These are phyloP conservation scores for Niveomyces coronatus DNA, from an alignment of 2,329 filamentous ascomycete species.

Conservation along the genomic window DNA sequence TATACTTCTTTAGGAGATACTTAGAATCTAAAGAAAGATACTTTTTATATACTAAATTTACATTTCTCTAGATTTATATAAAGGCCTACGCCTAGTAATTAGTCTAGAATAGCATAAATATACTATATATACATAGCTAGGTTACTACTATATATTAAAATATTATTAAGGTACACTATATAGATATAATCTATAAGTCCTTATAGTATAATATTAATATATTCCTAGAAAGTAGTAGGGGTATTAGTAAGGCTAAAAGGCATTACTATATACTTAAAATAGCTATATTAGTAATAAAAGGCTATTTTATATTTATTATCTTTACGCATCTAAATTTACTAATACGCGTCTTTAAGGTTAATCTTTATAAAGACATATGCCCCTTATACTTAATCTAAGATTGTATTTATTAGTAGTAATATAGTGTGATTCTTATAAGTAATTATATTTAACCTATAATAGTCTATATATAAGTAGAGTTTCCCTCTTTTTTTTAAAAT, in stretches of 20 bases:
- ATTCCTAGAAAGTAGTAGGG: neutral
- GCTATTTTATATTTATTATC: conserved; percentile 3
- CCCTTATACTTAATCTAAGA: conserved; percentile 6
- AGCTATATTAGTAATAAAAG: conserved; percentile 1
- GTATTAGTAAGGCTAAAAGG: neutral
- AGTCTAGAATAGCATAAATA: conserved; percentile 7
- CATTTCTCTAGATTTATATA: neutral
- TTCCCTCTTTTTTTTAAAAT: conserved; percentile 8
- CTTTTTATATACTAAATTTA: neutral
- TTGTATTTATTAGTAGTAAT: conserved; percentile 10
- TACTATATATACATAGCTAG: conserved; percentile 7
- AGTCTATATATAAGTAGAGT: conserved; percentile 12
- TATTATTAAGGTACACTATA: conserved; percentile 7
- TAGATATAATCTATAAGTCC: conserved; percentile 5
- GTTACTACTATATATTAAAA: conserved; percentile 9
- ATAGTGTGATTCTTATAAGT: conserved; percentile 10
- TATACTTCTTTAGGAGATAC: conserved; percentile 1
- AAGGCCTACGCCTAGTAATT: neutral
- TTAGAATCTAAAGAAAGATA: conserved; percentile 5
- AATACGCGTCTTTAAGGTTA: conserved; percentile 6
- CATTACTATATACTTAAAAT: neutral
- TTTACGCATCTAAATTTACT: conserved; percentile 3
- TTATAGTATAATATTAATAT: conserved; percentile 10
- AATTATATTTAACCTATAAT: conserved; percentile 11
- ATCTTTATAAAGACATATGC: conserved; percentile 8